Conservation (phyloP, 2,329 filamentous ascomycete genomes). For the Fusarium tjaetaba region DNA sequence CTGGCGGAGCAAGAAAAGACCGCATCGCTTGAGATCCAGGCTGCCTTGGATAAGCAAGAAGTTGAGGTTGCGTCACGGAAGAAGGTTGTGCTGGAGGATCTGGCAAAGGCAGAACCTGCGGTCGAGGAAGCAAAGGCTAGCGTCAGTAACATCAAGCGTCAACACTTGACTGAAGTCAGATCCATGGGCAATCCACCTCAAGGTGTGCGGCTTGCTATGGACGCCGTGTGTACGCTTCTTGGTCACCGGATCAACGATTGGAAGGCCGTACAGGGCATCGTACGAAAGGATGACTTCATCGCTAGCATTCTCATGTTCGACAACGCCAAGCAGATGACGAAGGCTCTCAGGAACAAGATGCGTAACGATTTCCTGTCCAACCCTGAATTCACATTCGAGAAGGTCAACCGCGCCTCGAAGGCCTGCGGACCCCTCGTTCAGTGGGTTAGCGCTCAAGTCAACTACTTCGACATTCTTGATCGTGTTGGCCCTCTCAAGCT, state of each 20-base stretch:
- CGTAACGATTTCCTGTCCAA: constrained; percentile 90
- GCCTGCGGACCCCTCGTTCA: constrained; percentile 96
- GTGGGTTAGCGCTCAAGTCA: constrained; percentile 96
- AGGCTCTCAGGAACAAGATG: constrained; percentile 84
- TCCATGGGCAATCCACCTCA: constrained; percentile 94
- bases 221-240: constrained; percentile 95
- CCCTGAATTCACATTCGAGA: constrained; percentile 95
- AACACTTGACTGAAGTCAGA: constrained; percentile 95
- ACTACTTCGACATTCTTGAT: constrained; percentile 97
- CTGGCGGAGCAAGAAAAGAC: constrained; percentile 93
- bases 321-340: constrained; percentile 95
- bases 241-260: constrained; percentile 91
- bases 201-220: constrained; percentile 90
- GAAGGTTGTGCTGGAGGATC: constrained; percentile 85
- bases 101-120: constrained; percentile 91
- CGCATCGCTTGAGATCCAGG: constrained; percentile 88
- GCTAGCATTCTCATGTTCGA: constrained; percentile 97
- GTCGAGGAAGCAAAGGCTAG: constrained; percentile 93
- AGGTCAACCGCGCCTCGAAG: constrained; percentile 94
- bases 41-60: constrained; percentile 87
- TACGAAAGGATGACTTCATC: constrained; percentile 96
- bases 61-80: constrained; percentile 83
- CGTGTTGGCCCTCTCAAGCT: constrained; percentile 91
- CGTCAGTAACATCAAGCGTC: constrained; percentile 97
- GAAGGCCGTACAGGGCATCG: constrained; percentile 89